Base-by-base conservation (phyloP, 495 filamentous ascomycete species). In the Trichodelitschia bisporula region DNA sequence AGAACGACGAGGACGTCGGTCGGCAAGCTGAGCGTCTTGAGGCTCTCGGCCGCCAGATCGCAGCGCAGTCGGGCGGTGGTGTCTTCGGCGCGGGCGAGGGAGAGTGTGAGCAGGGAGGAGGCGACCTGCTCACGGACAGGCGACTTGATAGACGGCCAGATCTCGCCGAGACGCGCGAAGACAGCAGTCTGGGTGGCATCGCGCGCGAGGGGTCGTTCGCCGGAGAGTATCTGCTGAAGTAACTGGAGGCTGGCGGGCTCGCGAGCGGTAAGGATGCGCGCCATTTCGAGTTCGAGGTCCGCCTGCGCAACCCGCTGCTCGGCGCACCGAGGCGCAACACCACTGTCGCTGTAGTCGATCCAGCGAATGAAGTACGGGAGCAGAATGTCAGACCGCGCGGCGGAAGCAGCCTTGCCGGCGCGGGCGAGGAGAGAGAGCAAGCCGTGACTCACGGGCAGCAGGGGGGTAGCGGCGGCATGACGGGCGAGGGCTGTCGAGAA, bases 101-200 rank as follows among this genome's bases (percentile, higher is more conserved):
- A 53, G 31, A 66, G 49, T 3, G 65, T 56, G 10, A 77, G 51
- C 32, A 93, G 52, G 15, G 52, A 58, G 29, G 66, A 57, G 4
- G 74, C 67, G 18, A 69, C 58, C 2, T 46, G 41, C 10, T 61
- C 41, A 43, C 71, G 69, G 4, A 55, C 49, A 15, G 79, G 69
- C 8, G 62, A 54, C 29, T 73, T 69, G 41, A 89, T 56, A 1
- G 59, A 65, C 11, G 59, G 28, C 80, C 82, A 95, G 16, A 82
- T 57, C 16, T 55, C 53, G 13, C 58, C 59, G 27, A 91, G 54
- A 10, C n/a, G n/a, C n/a, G n/a, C n/a, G n/a, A n/a, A n/a, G n/a
- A n/a, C n/a, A n/a, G n/a, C n/a, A n/a, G n/a, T n/a, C n/a, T n/a
- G n/a, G n/a, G n/a, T n/a, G n/a, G n/a, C n/a, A n/a, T n/a, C n/a